These are phyloP conservation scores for Laburnicola sp. DNA, from an alignment of 2,329 filamentous ascomycete genomes.

Conservation along the genomic window DNA sequence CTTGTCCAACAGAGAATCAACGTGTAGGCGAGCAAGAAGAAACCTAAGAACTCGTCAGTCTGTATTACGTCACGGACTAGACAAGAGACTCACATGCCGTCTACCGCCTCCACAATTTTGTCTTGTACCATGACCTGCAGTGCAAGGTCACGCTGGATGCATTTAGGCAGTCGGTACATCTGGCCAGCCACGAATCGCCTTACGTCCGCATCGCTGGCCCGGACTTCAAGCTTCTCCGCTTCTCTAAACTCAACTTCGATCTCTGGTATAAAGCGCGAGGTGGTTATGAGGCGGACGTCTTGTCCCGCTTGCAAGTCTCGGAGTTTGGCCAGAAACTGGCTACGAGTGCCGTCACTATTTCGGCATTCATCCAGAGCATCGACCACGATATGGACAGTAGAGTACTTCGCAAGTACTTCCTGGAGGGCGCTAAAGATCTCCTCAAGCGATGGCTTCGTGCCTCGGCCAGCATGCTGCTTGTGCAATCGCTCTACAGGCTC, in stretches of 20 bases:
- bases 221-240: constrained; percentile 19
- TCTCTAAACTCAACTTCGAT: no score
- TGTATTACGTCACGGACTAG: no score
- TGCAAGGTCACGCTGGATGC: constrained; percentile 13
- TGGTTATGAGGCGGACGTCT: no score
- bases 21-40: no score
- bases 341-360: constrained; percentile 15
- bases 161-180: constrained; percentile 19
- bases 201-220: constrained; percentile 25
- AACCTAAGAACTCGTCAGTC: no score
- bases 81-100: no score
- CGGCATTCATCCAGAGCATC: constrained; percentile 44
- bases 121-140: constrained; percentile 21
- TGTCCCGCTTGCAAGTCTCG: no score
- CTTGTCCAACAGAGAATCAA: constrained; percentile 37
- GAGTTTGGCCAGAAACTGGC: constrained; percentile 10
- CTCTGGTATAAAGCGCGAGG: no score
- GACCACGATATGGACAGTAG: constrained; percentile 24
- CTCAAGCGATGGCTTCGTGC: constrained; percentile 11
- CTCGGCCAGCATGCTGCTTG: no score
- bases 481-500: no score
- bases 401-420: constrained; percentile 7
- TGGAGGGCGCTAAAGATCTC: constrained; percentile 11
- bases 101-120: constrained; percentile 20
- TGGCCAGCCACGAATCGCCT: constrained; percentile 22